These are phyloP conservation scores for Taphrina confusa DNA, from an alignment of 1,139 yeast species.

Conservation along the genomic window DNA sequence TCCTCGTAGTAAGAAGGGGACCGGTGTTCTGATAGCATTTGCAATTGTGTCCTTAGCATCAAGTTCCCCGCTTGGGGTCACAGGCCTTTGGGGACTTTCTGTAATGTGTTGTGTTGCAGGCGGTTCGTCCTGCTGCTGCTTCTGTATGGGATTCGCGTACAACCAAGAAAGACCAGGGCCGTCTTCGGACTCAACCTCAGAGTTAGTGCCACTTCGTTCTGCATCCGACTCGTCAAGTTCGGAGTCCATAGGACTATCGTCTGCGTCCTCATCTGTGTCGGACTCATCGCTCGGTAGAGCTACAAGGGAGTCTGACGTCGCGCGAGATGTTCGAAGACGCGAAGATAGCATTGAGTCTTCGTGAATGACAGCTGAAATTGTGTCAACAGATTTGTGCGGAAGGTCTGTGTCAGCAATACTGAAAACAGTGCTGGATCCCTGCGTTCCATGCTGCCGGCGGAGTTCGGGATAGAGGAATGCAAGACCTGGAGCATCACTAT, in stretches of 20 bases:
- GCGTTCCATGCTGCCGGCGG: neutral
- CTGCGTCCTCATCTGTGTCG: neutral
- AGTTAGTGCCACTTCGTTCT: too few species aligned
- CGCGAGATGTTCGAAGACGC: slow-evolving; percentile 8
- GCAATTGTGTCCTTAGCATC: neutral
- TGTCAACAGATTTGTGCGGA: neutral
- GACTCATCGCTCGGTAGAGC: slow-evolving; percentile 2
- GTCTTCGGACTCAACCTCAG: slow-evolving; percentile 41
- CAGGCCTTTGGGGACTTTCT: neutral
- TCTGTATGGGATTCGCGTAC: slow-evolving; percentile 14
- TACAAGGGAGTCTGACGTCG: neutral
- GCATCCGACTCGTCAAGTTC: slow-evolving; percentile 37
- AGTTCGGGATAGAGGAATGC: slow-evolving; percentile 28
- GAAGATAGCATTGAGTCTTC: neutral
- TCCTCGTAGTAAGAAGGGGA: slow-evolving; percentile 66
- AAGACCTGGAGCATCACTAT: slow-evolving; percentile 23
- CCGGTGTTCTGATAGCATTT: slow-evolving; percentile 41
- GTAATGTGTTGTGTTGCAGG: neutral
- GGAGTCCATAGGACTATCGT: slow-evolving; percentile 30
- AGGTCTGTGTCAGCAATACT: neutral
- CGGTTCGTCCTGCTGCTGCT: neutral
- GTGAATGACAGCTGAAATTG: neutral
- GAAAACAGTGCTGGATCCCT: neutral
- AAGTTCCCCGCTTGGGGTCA: neutral
- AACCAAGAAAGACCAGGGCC: slow-evolving; percentile 33